phyloP scores from a whole-genome alignment of 2,329 filamentous ascomycete species.

The Clarireedia homoeocarpa region DNA sequence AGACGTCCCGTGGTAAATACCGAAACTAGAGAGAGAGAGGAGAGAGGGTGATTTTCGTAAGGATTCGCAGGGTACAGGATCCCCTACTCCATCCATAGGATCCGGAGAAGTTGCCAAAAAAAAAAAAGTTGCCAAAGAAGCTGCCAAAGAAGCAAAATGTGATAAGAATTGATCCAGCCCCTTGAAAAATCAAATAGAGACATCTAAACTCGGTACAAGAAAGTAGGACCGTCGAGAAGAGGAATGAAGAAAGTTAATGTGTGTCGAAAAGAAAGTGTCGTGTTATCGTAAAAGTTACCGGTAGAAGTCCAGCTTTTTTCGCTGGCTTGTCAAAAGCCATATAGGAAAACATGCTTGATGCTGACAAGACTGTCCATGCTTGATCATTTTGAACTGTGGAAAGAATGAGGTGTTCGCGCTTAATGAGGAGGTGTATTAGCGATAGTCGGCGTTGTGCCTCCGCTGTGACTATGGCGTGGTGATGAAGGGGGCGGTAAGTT shows the following conservation, averaged over 20 bases:
- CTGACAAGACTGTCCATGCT: no score
- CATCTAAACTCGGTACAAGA: background rate
- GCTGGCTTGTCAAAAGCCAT: background rate
- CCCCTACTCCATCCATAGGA: background rate
- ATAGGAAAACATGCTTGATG: no score
- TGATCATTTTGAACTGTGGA: no score
- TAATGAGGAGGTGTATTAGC: constrained; percentile 27
- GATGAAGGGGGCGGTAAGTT: constrained; percentile 21
- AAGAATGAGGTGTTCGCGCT: background rate
- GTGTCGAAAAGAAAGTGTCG: background rate
- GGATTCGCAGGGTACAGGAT: background rate
- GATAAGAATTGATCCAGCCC: no score
- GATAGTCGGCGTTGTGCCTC: constrained; percentile 27
- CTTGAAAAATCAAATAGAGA: no score
- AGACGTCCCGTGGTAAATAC: background rate
- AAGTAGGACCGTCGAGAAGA: background rate
- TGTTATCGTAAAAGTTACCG: constrained; percentile 1
- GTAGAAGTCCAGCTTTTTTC: constrained; percentile 2
- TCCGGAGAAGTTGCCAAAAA: no score
- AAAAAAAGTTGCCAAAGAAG: no score
- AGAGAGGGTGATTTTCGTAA: background rate
- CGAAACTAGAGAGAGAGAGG: background rate
- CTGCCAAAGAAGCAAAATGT: no score
- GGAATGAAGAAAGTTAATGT: background rate
- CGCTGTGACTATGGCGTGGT: constrained; percentile 25